Evolutionary conservation across 2,329 filamentous ascomycete species (phyloP), one percentile per base, ranked within the genome.

Genomic region (Beauveria varroae): DNA sequence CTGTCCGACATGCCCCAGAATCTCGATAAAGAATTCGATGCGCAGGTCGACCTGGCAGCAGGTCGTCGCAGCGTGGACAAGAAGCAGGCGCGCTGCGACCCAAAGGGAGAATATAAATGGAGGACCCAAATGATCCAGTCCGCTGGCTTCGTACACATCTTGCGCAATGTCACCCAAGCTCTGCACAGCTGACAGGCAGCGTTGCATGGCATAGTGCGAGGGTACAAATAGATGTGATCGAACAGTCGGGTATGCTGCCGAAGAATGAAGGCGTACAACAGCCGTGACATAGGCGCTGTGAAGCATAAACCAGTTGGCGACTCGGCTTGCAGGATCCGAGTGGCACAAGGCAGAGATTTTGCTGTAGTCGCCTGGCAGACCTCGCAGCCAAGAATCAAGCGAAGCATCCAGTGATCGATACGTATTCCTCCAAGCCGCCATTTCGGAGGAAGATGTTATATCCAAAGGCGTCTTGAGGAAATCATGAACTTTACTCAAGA

Each of bases 281-380:
- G 75, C 71, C 0, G 75, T 76, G 14, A 78, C 75, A 51, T 77
- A 78, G 8, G 76, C 76, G 64, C 76, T 77, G 28, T 78, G 76
- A 9, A 78, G 67, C 74, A 78, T 76, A 62, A 78, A 77, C 76
- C 75, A 78, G 63, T 78, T 78, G n/a, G 76, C 76, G 1, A 78
- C 76, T 1, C 76, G 73, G 57, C 75, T 77, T 2, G 75, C 76
- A 3, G 76, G 76, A 20, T 78, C 76, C 5, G 76, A 77, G 65
- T 78, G 76, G 44, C 76, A 78, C 12, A 78, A 67, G 1, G 76
- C 74, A 8, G 75, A 77, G 26, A 78, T 77, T n/a, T 74, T 74
- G 68, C 74, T 73, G 61, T 78, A 78, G 57, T 78, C 76, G 63
- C 75, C 75, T 1, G 76, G 76, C 14, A 78, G 65, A 43, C 72